Percentiles rank a stretch among this genome's conserved stretches.
phyloP scores from a whole-genome alignment of 1,284 basidiomycete genomes.

The Xerocomus amazonicus region DNA sequence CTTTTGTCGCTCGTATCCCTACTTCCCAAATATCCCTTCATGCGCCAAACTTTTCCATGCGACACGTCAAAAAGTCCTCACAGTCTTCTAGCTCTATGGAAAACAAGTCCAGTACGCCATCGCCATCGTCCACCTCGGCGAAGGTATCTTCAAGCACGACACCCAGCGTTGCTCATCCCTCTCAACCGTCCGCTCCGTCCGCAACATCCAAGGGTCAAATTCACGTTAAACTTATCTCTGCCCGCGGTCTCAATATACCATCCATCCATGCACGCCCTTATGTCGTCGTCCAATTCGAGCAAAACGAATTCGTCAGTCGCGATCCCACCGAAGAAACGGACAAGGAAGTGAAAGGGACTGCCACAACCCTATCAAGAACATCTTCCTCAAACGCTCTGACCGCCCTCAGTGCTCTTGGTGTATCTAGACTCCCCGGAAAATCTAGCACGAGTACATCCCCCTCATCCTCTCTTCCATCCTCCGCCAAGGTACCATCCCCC shows the following conservation, averaged over 20 bases:
- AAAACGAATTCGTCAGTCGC: slow-evolving; percentile 96
- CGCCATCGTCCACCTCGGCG: slow-evolving; percentile 43
- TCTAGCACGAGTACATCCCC: slow-evolving; percentile 37
- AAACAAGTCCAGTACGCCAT: slow-evolving; percentile 37
- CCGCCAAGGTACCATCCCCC: slow-evolving; percentile 32
- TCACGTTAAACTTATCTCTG: slow-evolving; percentile 93
- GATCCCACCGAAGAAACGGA: slow-evolving; percentile 86
- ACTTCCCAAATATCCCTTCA: slow-evolving; percentile 74
- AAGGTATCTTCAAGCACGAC: slow-evolving; percentile 27
- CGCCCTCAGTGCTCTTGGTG: slow-evolving; percentile 67
- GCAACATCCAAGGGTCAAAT: slow-evolving; percentile 74
- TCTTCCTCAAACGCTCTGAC: slow-evolving; percentile 60
- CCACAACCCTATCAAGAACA: slow-evolving; percentile 58
- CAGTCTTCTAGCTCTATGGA: slow-evolving; percentile 33
- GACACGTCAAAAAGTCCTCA: slow-evolving; percentile 41
- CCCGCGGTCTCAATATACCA: slow-evolving; percentile 78
- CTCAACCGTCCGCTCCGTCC: slow-evolving; percentile 34
- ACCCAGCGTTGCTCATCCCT: slow-evolving; percentile 27
- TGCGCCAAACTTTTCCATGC: slow-evolving; percentile 77
- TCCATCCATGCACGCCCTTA: slow-evolving; percentile 77
- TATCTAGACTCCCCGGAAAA: slow-evolving; percentile 41
- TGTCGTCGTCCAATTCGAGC: slow-evolving; percentile 97
- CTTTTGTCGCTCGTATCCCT: slow-evolving; percentile 56
- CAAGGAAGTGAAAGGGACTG: slow-evolving; percentile 80
- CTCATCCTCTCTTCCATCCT: slow-evolving; percentile 39